phyloP scores from a whole-genome alignment of 345 rosid genomes.

The Eucalyptus sideroxylon region DNA sequence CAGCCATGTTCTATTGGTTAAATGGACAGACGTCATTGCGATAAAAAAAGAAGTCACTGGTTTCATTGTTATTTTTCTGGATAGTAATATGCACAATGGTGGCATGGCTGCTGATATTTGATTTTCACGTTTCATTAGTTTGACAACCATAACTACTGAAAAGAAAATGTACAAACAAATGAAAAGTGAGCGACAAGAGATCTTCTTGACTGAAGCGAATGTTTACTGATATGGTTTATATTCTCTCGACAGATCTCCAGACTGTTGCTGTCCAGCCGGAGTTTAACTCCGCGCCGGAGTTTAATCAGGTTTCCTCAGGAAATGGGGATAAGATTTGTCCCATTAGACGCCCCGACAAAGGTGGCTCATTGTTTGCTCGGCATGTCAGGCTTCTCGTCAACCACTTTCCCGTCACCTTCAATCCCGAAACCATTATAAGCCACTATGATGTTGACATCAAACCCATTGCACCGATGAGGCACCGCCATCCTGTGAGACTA shows the following conservation, averaged over 20 bases:
- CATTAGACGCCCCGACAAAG: slow-evolving; percentile 50
- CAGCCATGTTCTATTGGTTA: background rate
- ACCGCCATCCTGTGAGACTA: slow-evolving; percentile 22
- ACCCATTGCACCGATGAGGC: slow-evolving; percentile 3
- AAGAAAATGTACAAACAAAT: background rate
- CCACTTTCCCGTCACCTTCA: slow-evolving; percentile 48
- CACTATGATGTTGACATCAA: slow-evolving; percentile 69
- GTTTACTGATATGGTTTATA: background rate
- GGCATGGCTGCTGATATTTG: background rate
- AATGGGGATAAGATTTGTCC: slow-evolving; percentile 5
- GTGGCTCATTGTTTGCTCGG: slow-evolving; percentile 31
- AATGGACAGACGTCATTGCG: background rate
- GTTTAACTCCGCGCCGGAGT: background rate
- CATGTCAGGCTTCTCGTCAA: slow-evolving; percentile 38
- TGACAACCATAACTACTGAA: background rate
- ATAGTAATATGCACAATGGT: background rate
- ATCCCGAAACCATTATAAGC: slow-evolving; percentile 26
- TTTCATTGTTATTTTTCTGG: background rate
- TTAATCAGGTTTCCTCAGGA: background rate
- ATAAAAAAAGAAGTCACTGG: background rate
- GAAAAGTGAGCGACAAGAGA: background rate
- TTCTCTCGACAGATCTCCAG: background rate
- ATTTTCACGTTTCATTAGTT: background rate
- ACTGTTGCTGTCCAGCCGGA: background rate
- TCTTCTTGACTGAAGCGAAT: background rate